Percentiles rank a stretch among this genome's conserved stretches.
Evolutionary conservation across 208 protist species (phyloP).

Genomic region (Crithidia acanthocephali): DNA sequence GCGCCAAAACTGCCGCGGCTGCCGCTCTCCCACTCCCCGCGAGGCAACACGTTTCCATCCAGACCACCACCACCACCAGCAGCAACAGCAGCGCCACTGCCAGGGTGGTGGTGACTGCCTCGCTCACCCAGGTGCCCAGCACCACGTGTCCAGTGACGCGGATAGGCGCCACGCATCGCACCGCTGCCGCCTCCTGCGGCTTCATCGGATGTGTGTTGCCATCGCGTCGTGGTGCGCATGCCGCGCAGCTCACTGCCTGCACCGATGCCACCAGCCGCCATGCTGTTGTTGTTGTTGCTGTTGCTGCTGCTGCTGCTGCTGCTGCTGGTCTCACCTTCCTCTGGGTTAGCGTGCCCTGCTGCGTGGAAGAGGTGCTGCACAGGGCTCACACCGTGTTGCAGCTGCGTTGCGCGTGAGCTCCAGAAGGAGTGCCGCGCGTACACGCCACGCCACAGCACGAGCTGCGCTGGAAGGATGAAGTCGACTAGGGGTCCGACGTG

Average conservation of each 20-base stretch:
- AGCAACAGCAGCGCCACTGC: neutral
- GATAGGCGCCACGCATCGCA: too few species aligned
- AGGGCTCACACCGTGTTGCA: constrained; percentile 28
- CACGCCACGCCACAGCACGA: constrained; percentile 43
- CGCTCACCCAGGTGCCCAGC: too few species aligned
- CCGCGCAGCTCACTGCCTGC: too few species aligned
- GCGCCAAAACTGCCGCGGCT: neutral
- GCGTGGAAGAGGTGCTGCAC: neutral
- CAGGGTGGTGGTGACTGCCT: too few species aligned
- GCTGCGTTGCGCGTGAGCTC: constrained; percentile 25
- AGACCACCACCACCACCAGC: neutral
- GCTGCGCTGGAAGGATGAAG: constrained; percentile 26
- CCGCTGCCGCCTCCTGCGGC: too few species aligned
- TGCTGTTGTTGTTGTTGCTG: constrained; percentile 12
- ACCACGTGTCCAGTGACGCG: too few species aligned
- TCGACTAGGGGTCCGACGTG: constrained; percentile 59
- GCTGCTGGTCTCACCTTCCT: neutral
- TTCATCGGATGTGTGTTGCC: too few species aligned
- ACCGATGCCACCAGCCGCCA: too few species aligned
- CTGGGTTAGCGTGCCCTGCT: too few species aligned
- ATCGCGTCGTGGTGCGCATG: too few species aligned
- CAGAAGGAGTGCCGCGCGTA: constrained; percentile 58
- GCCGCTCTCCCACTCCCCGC: neutral
- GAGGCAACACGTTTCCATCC: neutral
- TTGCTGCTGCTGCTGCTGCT: neutral